These are phyloP conservation scores for Skeletonema marinoi DNA, from an alignment of 108 stramenopile genomes.

Conservation along the genomic window DNA sequence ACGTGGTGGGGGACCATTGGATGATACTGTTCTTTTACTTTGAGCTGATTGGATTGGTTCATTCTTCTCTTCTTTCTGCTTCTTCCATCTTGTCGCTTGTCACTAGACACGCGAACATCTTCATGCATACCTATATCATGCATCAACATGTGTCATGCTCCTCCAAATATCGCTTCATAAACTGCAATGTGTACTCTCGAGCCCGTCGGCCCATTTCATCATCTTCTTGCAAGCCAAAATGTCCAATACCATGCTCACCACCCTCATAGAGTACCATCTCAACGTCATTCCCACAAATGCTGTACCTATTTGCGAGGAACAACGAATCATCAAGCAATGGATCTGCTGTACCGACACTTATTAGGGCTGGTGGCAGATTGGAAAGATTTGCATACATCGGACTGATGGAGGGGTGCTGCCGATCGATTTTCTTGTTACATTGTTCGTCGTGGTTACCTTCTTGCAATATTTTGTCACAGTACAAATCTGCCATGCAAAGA, in stretches of 20 bases:
- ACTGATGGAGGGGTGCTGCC: conserved; percentile 22
- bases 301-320: conserved; percentile 24
- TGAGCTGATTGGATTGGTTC: too few relatives aligned
- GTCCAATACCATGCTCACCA: conserved; percentile 40
- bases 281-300: conserved; percentile 13
- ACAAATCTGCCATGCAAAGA: conserved; percentile 35
- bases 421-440: background rate
- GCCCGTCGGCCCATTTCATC: conserved; percentile 29
- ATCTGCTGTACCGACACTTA: conserved; percentile 42
- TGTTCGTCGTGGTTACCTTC: background rate
- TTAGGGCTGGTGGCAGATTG: conserved; percentile 35
- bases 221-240: conserved; percentile 41
- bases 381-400: conserved; percentile 41
- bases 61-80: too few relatives aligned
- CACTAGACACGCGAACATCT: too few relatives aligned
- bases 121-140: too few relatives aligned
- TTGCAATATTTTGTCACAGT: conserved; percentile 4
- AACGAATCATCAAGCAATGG: conserved; percentile 39
- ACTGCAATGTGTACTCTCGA: conserved; percentile 26
- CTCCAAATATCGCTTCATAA: conserved; percentile 22
- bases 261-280: conserved; percentile 30
- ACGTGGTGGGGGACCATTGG: too few relatives aligned
- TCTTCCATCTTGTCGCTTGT: too few relatives aligned
- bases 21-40: too few relatives aligned
- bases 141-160: background rate